A percentile compares a stretch with the other conserved stretches of the same genome.
These are phyloP conservation scores for Ochromonas danica DNA, from an alignment of 108 stramenopile species.

Conservation along the genomic window DNA sequence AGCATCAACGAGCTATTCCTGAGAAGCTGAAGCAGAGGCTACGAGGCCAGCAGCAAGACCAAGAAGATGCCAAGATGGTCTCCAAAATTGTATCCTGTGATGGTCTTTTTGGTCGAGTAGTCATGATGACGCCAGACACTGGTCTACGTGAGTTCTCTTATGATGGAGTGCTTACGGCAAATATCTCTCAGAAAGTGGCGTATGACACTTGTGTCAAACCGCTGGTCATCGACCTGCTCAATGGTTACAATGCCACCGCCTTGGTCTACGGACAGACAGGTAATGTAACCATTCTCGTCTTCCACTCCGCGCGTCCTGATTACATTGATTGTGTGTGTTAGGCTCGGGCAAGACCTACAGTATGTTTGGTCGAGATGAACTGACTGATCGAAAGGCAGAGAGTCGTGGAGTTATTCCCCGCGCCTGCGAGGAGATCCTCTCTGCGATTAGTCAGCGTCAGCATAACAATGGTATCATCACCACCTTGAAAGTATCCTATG, in stretches of 20 bases:
- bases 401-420: slow-evolving; percentile 39
- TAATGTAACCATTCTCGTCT: background rate
- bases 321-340: background rate
- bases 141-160: slow-evolving; percentile 63
- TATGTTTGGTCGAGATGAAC: slow-evolving; percentile 61
- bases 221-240: slow-evolving; percentile 58
- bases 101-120: slow-evolving; percentile 40
- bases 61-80: background rate
- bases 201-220: slow-evolving; percentile 48
- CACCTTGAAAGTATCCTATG: slow-evolving; percentile 52
- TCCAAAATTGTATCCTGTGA: background rate
- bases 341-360: slow-evolving; percentile 68
- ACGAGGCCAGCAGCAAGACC: background rate
- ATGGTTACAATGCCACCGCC: slow-evolving; percentile 64
- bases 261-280: slow-evolving; percentile 70
- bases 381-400: background rate
- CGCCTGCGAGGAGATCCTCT: slow-evolving; percentile 57
- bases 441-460: slow-evolving; percentile 41
- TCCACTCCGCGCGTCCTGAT: background rate
- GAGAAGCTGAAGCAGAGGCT: background rate
- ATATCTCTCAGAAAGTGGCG: slow-evolving; percentile 44
- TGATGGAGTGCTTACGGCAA: slow-evolving; percentile 58
- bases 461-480: slow-evolving; percentile 41
- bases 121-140: slow-evolving; percentile 57
- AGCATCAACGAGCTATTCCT: too few species aligned